These are phyloP conservation scores for Fusarium hainanense DNA, from an alignment of 2,329 filamentous ascomycete genomes.

Conservation along the genomic window DNA sequence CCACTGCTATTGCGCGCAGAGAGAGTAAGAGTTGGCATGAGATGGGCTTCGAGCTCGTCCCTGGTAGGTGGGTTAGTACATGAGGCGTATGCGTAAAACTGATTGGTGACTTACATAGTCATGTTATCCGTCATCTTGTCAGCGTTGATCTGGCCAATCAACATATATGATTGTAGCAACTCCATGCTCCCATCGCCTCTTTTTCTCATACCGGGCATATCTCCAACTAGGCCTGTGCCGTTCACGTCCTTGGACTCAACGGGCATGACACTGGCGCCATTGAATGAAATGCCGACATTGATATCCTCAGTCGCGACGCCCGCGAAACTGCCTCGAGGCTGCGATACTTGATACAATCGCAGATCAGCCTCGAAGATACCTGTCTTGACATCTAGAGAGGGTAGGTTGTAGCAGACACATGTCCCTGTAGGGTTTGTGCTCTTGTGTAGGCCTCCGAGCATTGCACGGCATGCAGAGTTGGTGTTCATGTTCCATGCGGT, in stretches of 20 bases:
- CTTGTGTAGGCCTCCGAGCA: constrained; percentile 65
- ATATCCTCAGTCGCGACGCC: constrained; percentile 64
- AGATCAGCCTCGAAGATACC: constrained; percentile 83
- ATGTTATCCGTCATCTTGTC: constrained; percentile 65
- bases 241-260: constrained; percentile 43
- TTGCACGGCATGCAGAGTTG: constrained; percentile 66
- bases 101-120: constrained; percentile 65
- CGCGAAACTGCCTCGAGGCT: constrained; percentile 65
- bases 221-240: constrained; percentile 41
- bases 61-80: constrained; percentile 51
- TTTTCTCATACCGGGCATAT: constrained; percentile 32
- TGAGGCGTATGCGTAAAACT: constrained; percentile 19
- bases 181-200: constrained; percentile 47
- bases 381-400: constrained; percentile 72
- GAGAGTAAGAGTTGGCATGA: constrained; percentile 76
- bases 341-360: constrained; percentile 76
- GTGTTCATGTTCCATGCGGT: constrained; percentile 68
- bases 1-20: constrained; percentile 65
- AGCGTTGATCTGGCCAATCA: constrained; percentile 75
- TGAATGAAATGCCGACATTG: constrained; percentile 65
- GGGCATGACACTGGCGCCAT: constrained; percentile 58
- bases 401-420: constrained; percentile 85
- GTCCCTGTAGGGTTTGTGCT: constrained; percentile 80
- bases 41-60: constrained; percentile 68
- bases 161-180: constrained; percentile 72